Conservation (phyloP, 257 asterid genomes). For the Capsicum chinense region DNA sequence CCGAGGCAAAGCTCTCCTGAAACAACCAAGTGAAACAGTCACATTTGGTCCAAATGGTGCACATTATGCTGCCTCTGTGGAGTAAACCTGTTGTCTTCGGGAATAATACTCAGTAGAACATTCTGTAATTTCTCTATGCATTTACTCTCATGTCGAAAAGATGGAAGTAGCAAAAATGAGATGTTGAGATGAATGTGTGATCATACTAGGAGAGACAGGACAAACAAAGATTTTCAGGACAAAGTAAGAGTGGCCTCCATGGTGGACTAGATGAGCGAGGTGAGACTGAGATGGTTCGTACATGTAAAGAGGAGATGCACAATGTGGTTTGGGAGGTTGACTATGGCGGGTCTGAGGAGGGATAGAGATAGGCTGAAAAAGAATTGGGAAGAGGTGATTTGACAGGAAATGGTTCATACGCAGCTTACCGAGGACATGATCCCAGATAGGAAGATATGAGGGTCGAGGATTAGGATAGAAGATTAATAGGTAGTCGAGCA, state of each 20-base stretch:
- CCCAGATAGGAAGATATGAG: background rate
- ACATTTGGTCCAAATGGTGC: conserved; percentile 14
- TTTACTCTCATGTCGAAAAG: background rate
- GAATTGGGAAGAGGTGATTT: background rate
- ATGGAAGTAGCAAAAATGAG: background rate
- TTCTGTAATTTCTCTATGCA: conserved; percentile 16
- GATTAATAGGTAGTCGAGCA: background rate
- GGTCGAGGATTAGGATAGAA: background rate
- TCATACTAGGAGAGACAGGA: background rate
- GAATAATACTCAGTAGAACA: background rate
- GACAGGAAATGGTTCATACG: background rate
- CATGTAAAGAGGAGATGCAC: background rate
- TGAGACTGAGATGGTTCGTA: too few species aligned
- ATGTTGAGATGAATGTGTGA: background rate
- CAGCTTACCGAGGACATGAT: background rate
- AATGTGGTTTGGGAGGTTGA: background rate
- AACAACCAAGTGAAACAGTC: conserved; percentile 23
- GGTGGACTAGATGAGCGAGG: too few species aligned
- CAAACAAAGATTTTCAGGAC: background rate
- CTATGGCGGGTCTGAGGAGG: background rate
- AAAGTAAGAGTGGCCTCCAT: too few species aligned
- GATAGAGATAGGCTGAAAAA: background rate
- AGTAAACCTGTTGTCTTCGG: conserved; percentile 3
- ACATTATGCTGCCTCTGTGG: background rate
- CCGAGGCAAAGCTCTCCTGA: background rate